phyloP scores from a whole-genome alignment of 768 basidiomycete genomes.

The Boletus barrowsii region DNA sequence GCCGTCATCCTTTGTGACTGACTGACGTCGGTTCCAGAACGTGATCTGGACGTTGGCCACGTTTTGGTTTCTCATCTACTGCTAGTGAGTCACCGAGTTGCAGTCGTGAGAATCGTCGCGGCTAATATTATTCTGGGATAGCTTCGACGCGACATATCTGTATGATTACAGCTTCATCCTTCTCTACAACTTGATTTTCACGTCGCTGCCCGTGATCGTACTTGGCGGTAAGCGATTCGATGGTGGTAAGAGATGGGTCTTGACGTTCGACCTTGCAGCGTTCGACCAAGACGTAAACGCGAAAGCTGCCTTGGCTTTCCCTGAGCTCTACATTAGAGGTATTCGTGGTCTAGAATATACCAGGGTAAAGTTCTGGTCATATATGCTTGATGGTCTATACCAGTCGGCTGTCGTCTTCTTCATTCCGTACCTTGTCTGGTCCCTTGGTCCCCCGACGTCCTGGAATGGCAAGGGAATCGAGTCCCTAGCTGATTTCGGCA shows the following conservation, averaged over 20 bases:
- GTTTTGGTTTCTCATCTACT: slow-evolving; percentile 94
- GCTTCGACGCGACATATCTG: slow-evolving; percentile 92
- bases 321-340: slow-evolving; percentile 93
- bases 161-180: slow-evolving; percentile 95
- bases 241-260: not conserved
- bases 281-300: slow-evolving; percentile 97
- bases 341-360: slow-evolving; percentile 94
- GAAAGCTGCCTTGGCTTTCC: slow-evolving; percentile 85
- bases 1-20: not conserved
- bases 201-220: slow-evolving; percentile 86
- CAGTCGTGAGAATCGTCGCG: not conserved
- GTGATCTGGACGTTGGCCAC: slow-evolving; percentile 90
- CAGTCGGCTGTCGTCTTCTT: slow-evolving; percentile 87
- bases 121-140: slow-evolving; percentile 29
- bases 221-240: slow-evolving; percentile 65
- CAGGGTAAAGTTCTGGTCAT: slow-evolving; percentile 86
- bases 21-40: slow-evolving; percentile 45
- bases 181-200: slow-evolving; percentile 89
- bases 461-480: slow-evolving; percentile 82
- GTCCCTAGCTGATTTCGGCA: slow-evolving; percentile 84
- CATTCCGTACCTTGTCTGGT: slow-evolving; percentile 78
- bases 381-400: slow-evolving; percentile 93
- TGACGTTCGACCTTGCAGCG: slow-evolving; percentile 36
- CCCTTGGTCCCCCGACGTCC: slow-evolving; percentile 57
- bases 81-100: slow-evolving; percentile 51